These are phyloP conservation scores for Collariella sp. DNA, from an alignment of 495 filamentous ascomycete species.

Conservation along the genomic window DNA sequence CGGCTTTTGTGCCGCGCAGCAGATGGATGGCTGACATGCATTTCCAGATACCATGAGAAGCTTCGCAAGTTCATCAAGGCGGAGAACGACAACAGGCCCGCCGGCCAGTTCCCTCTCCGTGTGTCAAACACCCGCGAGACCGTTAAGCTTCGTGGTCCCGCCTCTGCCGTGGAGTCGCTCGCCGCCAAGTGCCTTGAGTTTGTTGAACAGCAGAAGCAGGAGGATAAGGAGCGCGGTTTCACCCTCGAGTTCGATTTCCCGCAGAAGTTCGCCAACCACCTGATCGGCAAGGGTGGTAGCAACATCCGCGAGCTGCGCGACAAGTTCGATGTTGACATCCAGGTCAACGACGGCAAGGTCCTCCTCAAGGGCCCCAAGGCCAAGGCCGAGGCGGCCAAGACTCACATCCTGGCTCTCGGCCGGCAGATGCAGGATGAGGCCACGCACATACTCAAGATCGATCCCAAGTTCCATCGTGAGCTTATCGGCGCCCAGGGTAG, in stretches of 20 bases:
- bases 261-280: slow-evolving; percentile 82
- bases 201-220: slow-evolving; percentile 71
- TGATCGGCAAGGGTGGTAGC: slow-evolving; percentile 87
- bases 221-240: slow-evolving; percentile 82
- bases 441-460: slow-evolving; percentile 77
- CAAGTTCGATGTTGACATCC: slow-evolving; percentile 95
- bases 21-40: slow-evolving; percentile 4
- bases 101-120: slow-evolving; percentile 63
- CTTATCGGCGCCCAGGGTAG: slow-evolving; percentile 83
- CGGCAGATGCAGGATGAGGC: slow-evolving; percentile 82
- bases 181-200: slow-evolving; percentile 62
- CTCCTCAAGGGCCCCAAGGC: slow-evolving; percentile 52
- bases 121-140: slow-evolving; percentile 47
- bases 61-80: slow-evolving; percentile 65
- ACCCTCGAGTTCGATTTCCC: slow-evolving; percentile 83
- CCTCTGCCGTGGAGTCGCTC: slow-evolving; percentile 59
- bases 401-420: slow-evolving; percentile 63
- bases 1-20: neutral
- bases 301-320: slow-evolving; percentile 94
- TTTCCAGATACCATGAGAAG: slow-evolving; percentile 54
- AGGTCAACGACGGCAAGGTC: slow-evolving; percentile 66
- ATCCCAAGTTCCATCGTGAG: slow-evolving; percentile 76
- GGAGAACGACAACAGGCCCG: slow-evolving; percentile 58
- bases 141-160: slow-evolving; percentile 69
- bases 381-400: slow-evolving; percentile 70